A percentile compares a stretch with the other conserved stretches of the same genome.
Evolutionary conservation across 345 rosid genomes (phyloP).

Genomic region (Salix viminalis): DNA sequence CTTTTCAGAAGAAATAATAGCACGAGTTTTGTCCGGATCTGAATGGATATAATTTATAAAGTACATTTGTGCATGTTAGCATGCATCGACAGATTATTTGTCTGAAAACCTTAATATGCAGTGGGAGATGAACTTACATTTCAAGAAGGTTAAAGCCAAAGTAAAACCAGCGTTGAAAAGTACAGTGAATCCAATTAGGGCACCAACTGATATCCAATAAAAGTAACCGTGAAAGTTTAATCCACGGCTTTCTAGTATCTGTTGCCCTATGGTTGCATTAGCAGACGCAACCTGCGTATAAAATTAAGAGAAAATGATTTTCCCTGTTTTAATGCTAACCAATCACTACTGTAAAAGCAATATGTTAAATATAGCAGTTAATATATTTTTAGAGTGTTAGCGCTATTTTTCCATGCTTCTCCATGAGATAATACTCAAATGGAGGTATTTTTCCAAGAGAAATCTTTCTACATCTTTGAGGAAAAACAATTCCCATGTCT

Average conservation of each 20-base stretch:
- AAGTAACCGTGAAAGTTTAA: conserved; percentile 45
- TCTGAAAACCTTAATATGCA: not conserved
- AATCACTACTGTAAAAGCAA: not conserved
- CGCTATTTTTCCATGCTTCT: too few relatives aligned
- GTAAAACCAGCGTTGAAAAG: conserved; percentile 57
- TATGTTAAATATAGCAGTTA: not conserved
- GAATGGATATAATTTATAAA: conserved; percentile 11
- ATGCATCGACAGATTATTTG: not conserved
- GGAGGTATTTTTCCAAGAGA: too few relatives aligned
- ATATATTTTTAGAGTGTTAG: too few relatives aligned
- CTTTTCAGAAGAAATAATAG: conserved; percentile 61
- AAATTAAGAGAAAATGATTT: not conserved
- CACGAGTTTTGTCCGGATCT: conserved; percentile 69
- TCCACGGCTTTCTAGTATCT: conserved; percentile 53
- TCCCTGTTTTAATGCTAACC: too few relatives aligned
- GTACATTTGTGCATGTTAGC: not conserved
- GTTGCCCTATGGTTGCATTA: conserved; percentile 48
- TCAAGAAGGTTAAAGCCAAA: conserved; percentile 61
- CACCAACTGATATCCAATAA: conserved; percentile 66
- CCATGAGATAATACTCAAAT: too few relatives aligned
- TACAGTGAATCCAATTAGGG: conserved; percentile 51
- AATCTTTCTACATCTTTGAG: too few relatives aligned
- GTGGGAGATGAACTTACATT: conserved; percentile 39
- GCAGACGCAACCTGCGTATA: conserved; percentile 31
- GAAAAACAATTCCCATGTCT: too few relatives aligned